phyloP scores from a whole-genome alignment of 371 early-diverging fungal species.

The Amoeboradix gromovi region DNA sequence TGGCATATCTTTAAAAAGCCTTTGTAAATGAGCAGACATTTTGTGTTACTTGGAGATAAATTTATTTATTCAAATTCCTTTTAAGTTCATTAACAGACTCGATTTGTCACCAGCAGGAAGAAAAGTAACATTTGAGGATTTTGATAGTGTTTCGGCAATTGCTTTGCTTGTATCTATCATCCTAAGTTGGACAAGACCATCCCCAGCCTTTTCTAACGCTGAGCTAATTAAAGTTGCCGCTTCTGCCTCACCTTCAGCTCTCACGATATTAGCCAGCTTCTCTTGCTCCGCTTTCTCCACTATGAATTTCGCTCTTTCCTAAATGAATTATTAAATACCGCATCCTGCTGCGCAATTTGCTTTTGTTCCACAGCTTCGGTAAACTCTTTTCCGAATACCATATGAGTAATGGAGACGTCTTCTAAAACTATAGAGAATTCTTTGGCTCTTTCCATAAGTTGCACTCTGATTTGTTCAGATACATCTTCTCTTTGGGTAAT shows the following conservation, averaged over 20 bases:
- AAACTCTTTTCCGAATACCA: slow-evolving; percentile 89
- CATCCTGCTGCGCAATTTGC: slow-evolving; percentile 60
- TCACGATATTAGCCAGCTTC: slow-evolving; percentile 79
- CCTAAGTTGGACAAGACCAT: slow-evolving; percentile 70
- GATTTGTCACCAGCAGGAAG: slow-evolving; percentile 29
- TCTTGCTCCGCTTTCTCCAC: slow-evolving; percentile 89
- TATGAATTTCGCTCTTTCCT: slow-evolving; percentile 78
- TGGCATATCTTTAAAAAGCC: not conserved
- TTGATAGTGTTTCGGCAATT: slow-evolving; percentile 62
- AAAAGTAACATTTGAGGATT: slow-evolving; percentile 62
- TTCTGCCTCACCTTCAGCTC: slow-evolving; percentile 87
- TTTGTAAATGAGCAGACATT: not conserved
- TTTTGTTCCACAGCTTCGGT: slow-evolving; percentile 64
- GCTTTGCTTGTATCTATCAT: slow-evolving; percentile 89
- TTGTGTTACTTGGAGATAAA: not conserved
- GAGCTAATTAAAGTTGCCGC: slow-evolving; percentile 63
- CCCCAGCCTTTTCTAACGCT: slow-evolving; percentile 64
- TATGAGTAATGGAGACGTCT: slow-evolving; percentile 91
- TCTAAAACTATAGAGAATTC: slow-evolving; percentile 84
- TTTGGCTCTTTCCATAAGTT: slow-evolving; percentile 60
- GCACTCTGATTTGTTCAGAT: slow-evolving; percentile 70
- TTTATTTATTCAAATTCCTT: too few relatives aligned
- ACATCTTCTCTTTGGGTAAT: slow-evolving; percentile 87
- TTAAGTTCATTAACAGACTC: not conserved
- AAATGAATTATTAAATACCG: slow-evolving; percentile 17